These are phyloP conservation scores for Ilex paraguariensis DNA, from an alignment of 305 asterid species.

Conservation along the genomic window DNA sequence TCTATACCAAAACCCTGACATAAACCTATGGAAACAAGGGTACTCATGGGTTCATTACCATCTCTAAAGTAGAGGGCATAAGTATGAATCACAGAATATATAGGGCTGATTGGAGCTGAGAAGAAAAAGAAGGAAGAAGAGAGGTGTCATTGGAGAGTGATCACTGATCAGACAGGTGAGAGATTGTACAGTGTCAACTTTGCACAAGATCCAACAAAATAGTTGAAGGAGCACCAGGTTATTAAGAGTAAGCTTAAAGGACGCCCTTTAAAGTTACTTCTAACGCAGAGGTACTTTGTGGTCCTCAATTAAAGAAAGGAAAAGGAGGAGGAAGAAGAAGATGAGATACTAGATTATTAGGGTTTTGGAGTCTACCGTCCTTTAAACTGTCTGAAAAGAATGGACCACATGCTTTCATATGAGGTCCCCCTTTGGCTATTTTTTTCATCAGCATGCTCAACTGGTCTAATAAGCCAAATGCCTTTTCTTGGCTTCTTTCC, in stretches of 20 bases:
- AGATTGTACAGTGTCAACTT: slow-evolving; percentile 20
- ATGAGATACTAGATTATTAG: background rate
- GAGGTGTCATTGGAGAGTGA: slow-evolving; percentile 12
- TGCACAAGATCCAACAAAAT: slow-evolving; percentile 39
- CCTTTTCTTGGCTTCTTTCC: too few species aligned
- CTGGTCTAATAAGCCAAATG: too few species aligned
- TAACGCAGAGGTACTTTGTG: background rate
- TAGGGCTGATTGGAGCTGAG: background rate
- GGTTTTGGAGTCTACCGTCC: background rate
- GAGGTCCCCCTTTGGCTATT: background rate
- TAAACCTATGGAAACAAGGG: too few species aligned
- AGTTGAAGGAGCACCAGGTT: slow-evolving; percentile 12
- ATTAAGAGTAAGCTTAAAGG: slow-evolving; percentile 22
- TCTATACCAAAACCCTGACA: too few species aligned
- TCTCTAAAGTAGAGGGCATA: background rate
- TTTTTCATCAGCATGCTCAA: too few species aligned
- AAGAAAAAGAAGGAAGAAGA: slow-evolving; percentile 9
- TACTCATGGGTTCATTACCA: background rate
- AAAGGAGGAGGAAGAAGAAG: background rate
- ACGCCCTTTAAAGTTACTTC: slow-evolving; percentile 5
- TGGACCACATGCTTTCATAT: background rate
- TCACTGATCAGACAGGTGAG: slow-evolving; percentile 25
- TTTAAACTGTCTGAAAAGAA: background rate
- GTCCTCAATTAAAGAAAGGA: background rate
- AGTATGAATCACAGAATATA: background rate